Evolutionary conservation across 768 basidiomycete species (phyloP).

Genomic region (Mycena latifolia): DNA sequence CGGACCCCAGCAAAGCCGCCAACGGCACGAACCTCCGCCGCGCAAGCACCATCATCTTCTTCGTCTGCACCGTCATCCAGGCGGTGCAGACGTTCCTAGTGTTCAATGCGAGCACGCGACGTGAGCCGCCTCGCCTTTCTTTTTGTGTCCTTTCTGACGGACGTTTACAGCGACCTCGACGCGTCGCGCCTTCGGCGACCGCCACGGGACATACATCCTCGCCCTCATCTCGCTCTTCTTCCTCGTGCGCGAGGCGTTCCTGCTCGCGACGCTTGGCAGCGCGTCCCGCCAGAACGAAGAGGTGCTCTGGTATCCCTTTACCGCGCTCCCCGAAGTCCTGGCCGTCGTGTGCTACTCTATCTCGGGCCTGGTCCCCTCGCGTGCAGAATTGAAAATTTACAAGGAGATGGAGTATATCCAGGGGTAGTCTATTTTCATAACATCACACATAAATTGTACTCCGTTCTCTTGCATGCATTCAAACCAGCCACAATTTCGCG

Average conservation of each 20-base stretch:
- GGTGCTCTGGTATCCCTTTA: slow-evolving; percentile 25
- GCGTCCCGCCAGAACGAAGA: slow-evolving; percentile 13
- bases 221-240: slow-evolving; percentile 22
- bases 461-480: no score
- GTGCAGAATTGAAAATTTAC: slow-evolving; percentile 5
- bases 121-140: neutral
- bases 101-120: neutral
- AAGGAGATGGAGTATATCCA: neutral
- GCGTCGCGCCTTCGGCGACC: slow-evolving; percentile 16
- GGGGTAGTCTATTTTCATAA: no score
- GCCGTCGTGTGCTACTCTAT: slow-evolving; percentile 21
- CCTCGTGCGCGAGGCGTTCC: slow-evolving; percentile 25
- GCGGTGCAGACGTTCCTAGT: slow-evolving; percentile 38
- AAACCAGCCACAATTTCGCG: no score
- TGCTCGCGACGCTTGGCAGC: slow-evolving; percentile 11
- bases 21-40: slow-evolving; percentile 43
- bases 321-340: slow-evolving; percentile 26
- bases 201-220: slow-evolving; percentile 19
- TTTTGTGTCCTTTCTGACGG: neutral
- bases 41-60: slow-evolving; percentile 52
- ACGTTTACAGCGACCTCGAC: neutral
- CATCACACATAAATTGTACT: no score
- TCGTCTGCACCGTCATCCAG: slow-evolving; percentile 50
- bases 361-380: slow-evolving; percentile 24
- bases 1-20: slow-evolving; percentile 27